These are phyloP conservation scores for Cercospora sesami DNA, from an alignment of 2,329 filamentous ascomycete genomes.

Conservation along the genomic window DNA sequence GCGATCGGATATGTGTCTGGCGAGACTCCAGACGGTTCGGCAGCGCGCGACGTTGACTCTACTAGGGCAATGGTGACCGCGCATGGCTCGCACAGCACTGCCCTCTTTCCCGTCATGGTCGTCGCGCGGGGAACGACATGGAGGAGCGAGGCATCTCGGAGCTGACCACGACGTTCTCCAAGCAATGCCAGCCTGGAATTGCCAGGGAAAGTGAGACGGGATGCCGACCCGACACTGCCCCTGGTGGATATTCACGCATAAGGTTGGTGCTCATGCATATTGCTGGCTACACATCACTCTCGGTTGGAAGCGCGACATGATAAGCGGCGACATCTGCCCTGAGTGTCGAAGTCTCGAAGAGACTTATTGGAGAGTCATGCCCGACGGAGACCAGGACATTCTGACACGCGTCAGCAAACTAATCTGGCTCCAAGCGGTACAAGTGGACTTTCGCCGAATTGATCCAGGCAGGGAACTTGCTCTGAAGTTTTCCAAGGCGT, in stretches of 20 bases:
- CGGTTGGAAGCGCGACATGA: not conserved
- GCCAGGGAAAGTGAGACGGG: not conserved
- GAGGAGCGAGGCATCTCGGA: not conserved
- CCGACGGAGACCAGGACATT: not conserved
- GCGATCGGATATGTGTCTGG: not conserved
- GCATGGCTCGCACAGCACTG: not conserved
- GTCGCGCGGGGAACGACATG: not conserved
- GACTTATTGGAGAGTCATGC: not conserved
- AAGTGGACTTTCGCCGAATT: not conserved
- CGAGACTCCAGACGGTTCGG: not conserved
- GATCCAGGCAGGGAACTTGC: not conserved
- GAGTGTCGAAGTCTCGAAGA: not conserved
- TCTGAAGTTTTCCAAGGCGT: not conserved
- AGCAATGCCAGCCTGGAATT: not conserved
- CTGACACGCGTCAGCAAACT: not conserved
- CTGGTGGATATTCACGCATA: not conserved
- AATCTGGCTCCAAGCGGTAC: not conserved
- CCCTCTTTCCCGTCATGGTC: not conserved
- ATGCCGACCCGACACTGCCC: not conserved
- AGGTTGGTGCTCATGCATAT: not conserved
- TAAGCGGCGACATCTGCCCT: not conserved
- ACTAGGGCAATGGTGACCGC: not conserved
- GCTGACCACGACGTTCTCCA: not conserved
- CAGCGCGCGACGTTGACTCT: not conserved
- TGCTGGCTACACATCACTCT: not conserved